Evolutionary conservation across 73 alveolate species (phyloP), one percentile per base, ranked within the genome.

Genomic region (Durusdinium trenchii): DNA sequence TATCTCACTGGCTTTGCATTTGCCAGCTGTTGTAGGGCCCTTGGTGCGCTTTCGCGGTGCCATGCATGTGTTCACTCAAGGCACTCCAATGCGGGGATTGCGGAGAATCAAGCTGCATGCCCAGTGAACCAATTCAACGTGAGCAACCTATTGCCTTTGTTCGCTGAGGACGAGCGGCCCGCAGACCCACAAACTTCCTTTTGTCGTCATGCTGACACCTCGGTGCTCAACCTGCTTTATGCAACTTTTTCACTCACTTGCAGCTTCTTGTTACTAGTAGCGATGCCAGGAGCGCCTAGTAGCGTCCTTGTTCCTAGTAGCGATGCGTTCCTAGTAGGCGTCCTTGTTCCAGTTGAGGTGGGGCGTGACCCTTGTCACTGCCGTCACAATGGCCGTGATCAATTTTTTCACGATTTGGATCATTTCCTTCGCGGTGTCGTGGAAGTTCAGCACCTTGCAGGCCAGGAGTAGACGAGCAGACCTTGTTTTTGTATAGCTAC

Each of bases 401-500:
- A 91, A 91, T 38, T 91, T 91, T 50, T 91, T 91, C 97, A 91
- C 97, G 57, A 91, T 91, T 69, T 91, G 97, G 97, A 91, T 91
- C 57, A 91, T 91, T 35, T 91, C 97, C 69, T 91, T 91, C 35
- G 97, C 97, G 4, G 97, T 91, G 36, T 76, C 79, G 35, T 91
- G 97, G 97, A 91, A 91, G 38, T 91, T 91, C 97, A 91, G 84
- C 87, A 91, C 97, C 42, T 60, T 91, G 76, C 97, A 91, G 97
- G 96, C 96, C 1, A n/a, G n/a, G n/a, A n/a, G n/a, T n/a, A n/a
- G n/a, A n/a, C n/a, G n/a, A n/a, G n/a, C n/a, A n/a, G 43, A 23
- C 32, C 69, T 16, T 16, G 69, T 12, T 12, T 57, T 57, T 16
- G 12, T 12, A 57, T 57, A n/a, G n/a, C n/a, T n/a, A n/a, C n/a